These are phyloP conservation scores for Protea cynaroides DNA, from an alignment of 164 flowering plant genomes.

Conservation along the genomic window DNA sequence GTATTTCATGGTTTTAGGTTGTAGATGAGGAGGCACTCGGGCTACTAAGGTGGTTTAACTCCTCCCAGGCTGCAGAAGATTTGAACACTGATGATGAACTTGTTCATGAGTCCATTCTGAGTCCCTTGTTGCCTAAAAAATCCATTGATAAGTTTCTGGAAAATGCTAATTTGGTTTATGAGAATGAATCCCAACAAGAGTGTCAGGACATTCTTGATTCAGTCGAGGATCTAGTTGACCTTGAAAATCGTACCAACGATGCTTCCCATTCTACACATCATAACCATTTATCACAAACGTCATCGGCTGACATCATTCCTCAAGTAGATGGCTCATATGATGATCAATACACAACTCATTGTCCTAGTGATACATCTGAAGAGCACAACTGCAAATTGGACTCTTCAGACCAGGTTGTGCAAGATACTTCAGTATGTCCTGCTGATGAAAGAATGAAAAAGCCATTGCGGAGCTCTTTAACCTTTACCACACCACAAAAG, in stretches of 20 bases:
- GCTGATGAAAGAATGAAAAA: conserved; percentile 21
- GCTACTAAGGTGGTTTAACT: conserved; percentile 88
- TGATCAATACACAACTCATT: conserved; percentile 25
- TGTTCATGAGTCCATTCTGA: conserved; percentile 56
- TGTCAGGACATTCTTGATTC: conserved; percentile 98
- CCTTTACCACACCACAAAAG: conserved; percentile 30
- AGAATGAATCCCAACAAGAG: conserved; percentile 81
- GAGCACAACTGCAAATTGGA: conserved; percentile 18
- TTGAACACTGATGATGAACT: conserved; percentile 86
- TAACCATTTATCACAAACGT: conserved; percentile 10
- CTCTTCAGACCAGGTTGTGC: conserved; percentile 12
- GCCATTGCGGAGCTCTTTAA: conserved; percentile 52
- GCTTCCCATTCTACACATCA: conserved; percentile 12
- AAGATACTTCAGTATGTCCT: conserved; percentile 12
- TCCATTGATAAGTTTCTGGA: conserved; percentile 60
- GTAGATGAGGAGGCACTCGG: conserved; percentile 57
- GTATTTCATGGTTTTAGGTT: conserved; percentile 31
- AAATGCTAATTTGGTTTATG: conserved; percentile 69
- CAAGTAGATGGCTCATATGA: conserved; percentile 65
- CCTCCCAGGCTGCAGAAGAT: conserved; percentile 88
- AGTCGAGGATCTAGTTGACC: conserved; percentile 31
- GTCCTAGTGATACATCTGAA: conserved; percentile 23
- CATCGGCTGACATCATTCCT: conserved; percentile 32
- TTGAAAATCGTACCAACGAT: conserved; percentile 22
- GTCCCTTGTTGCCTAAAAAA: conserved; percentile 61